Conservation (phyloP, 2,329 filamentous ascomycete genomes). For the Onygenales sp. region DNA sequence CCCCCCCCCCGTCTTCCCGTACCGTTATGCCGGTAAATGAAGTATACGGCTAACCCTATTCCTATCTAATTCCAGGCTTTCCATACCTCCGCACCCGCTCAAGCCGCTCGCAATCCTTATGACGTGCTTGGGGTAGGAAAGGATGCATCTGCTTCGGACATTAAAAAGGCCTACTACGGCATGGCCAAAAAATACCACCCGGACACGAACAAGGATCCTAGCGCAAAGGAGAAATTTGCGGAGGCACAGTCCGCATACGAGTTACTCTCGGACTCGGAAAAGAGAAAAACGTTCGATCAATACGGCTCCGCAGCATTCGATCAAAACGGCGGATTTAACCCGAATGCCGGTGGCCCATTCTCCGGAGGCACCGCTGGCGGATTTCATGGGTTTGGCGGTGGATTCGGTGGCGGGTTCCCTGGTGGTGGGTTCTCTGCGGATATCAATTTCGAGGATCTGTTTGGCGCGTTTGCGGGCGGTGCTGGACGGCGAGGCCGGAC, state of each 20-base stretch:
- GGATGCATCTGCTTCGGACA: conserved; percentile 70
- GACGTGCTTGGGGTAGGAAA: conserved; percentile 75
- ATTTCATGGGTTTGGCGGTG: conserved; percentile 48
- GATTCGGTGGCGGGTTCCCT: conserved; percentile 45
- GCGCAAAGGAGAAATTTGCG: conserved; percentile 88
- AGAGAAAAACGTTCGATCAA: conserved; percentile 84
- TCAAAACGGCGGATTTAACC: conserved; percentile 64
- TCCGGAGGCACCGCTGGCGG: conserved; percentile 49
- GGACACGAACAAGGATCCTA: conserved; percentile 90
- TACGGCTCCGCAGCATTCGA: conserved; percentile 74
- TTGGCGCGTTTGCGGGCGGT: conserved; percentile 68
- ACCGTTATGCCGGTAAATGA: too few relatives aligned
- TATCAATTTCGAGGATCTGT: conserved; percentile 95
- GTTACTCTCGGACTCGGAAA: conserved; percentile 82
- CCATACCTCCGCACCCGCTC: conserved; percentile 44
- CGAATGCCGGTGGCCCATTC: conserved; percentile 50
- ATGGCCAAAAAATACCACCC: conserved; percentile 96
- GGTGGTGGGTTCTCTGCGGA: conserved; percentile 62
- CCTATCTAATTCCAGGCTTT: conserved; percentile 25
- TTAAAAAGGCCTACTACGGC: conserved; percentile 98
- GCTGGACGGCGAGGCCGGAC: conserved; percentile 43
- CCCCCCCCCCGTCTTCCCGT: not conserved
- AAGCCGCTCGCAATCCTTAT: conserved; percentile 76
- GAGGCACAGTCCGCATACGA: conserved; percentile 94
- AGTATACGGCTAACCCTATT: conserved; percentile 1